These are phyloP conservation scores for Eimeria tenella DNA, from an alignment of 169 alveolate species.

Conservation along the genomic window DNA sequence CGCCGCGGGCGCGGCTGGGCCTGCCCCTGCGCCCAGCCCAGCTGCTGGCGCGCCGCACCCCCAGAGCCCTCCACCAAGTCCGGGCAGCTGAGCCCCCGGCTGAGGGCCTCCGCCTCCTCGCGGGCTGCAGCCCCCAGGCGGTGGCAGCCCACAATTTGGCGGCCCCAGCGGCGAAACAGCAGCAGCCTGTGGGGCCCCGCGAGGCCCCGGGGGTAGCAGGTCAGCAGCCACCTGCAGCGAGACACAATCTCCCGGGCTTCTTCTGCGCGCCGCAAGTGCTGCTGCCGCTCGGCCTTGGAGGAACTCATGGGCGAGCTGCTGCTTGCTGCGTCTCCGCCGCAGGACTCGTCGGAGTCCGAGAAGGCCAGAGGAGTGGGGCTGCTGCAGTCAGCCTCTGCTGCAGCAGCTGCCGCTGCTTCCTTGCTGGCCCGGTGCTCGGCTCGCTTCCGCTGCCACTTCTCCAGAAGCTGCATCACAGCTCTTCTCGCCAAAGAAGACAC, in stretches of 20 bases:
- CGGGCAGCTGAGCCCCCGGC: not conserved
- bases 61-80: not conserved
- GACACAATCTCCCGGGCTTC: conserved; percentile 27
- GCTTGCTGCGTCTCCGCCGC: not conserved
- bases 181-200: not conserved
- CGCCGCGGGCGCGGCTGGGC: not conserved
- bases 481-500: conserved; percentile 53
- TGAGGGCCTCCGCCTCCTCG: not conserved
- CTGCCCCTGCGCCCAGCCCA: not conserved
- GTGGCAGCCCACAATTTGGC: conserved; percentile 14
- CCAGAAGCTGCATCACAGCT: conserved; percentile 67
- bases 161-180: not conserved
- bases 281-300: not conserved
- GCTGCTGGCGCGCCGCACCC: conserved; percentile 19
- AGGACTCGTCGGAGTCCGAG: conserved; percentile 1
- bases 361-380: not conserved
- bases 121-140: not conserved
- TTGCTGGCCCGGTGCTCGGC: not conserved
- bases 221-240: conserved; percentile 68
- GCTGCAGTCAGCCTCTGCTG: conserved; percentile 2
- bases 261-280: conserved; percentile 23
- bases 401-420: not conserved
- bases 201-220: conserved; percentile 70
- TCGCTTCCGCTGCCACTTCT: conserved; percentile 57
- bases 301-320: conserved; percentile 21